Conservation (phyloP, 2,329 filamentous ascomycete species). For the Ascochyta koolunga region DNA sequence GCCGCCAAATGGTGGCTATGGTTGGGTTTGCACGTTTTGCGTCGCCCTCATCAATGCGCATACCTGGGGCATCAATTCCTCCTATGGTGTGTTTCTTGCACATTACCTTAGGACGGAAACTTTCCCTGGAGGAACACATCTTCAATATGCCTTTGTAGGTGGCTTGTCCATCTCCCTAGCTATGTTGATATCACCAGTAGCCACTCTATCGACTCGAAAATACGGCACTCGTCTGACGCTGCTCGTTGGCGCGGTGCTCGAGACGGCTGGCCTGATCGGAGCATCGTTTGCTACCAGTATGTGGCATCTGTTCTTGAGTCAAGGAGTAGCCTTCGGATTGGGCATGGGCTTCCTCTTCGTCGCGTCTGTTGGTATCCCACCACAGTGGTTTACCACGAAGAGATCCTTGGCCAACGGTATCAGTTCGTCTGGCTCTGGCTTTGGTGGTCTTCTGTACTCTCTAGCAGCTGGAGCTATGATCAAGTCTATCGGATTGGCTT, state of each 20-base stretch:
- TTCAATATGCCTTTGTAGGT: slow-evolving; percentile 49
- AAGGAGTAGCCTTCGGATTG: slow-evolving; percentile 48
- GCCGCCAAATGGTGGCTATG: slow-evolving; percentile 4
- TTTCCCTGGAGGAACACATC: slow-evolving; percentile 37
- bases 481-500: slow-evolving; percentile 44
- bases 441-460: slow-evolving; percentile 43
- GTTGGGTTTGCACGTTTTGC: not conserved
- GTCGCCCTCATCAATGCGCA: not conserved
- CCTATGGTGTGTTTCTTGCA: slow-evolving; percentile 51
- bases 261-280: slow-evolving; percentile 41
- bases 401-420: slow-evolving; percentile 51
- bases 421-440: slow-evolving; percentile 44
- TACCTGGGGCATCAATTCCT: slow-evolving; percentile 1
- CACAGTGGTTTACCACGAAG: slow-evolving; percentile 50
- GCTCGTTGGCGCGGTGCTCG: slow-evolving; percentile 39
- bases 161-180: slow-evolving; percentile 42
- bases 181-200: slow-evolving; percentile 39
- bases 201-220: slow-evolving; percentile 30
- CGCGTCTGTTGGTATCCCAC: slow-evolving; percentile 40
- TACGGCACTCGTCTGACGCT: slow-evolving; percentile 34
- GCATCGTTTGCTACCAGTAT: slow-evolving; percentile 44
- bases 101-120: slow-evolving; percentile 45
- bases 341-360: slow-evolving; percentile 49
- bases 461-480: slow-evolving; percentile 46
- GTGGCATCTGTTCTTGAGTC: slow-evolving; percentile 50